These are phyloP conservation scores for Candida rishiriensis DNA, from an alignment of 805 yeast genomes.

Conservation along the genomic window DNA sequence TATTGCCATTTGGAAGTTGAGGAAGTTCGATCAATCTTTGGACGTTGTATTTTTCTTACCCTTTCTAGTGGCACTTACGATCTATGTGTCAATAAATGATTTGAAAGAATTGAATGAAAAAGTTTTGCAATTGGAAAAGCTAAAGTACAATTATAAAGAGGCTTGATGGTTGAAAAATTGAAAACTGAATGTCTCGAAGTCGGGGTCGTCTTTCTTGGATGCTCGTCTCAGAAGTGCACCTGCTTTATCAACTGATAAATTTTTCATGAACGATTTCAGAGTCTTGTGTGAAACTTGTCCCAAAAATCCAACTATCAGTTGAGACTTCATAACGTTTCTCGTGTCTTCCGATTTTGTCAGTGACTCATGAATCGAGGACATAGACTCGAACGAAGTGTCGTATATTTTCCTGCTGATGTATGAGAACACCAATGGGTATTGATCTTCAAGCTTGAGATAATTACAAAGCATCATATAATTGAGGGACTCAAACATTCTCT, in stretches of 20 bases:
- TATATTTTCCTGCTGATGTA: slow-evolving; percentile 20
- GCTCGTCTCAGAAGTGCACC: neutral
- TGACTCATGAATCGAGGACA: slow-evolving; percentile 14
- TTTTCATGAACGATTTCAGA: slow-evolving; percentile 6
- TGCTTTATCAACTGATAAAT: slow-evolving; percentile 2
- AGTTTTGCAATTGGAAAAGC: slow-evolving; percentile 17
- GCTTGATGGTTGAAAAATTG: slow-evolving; percentile 25
- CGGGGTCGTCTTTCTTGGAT: neutral
- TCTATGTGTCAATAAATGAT: slow-evolving; percentile 17
- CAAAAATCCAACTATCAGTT: slow-evolving; percentile 22
- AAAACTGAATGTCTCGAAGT: slow-evolving; percentile 7
- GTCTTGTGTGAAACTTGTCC: slow-evolving; percentile 15
- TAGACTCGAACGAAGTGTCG: slow-evolving; percentile 10
- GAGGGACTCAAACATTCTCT: slow-evolving; percentile 15
- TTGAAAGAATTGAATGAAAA: slow-evolving; percentile 14
- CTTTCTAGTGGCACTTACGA: slow-evolving; percentile 14
- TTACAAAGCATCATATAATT: slow-evolving; percentile 25
- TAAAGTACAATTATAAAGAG: slow-evolving; percentile 28
- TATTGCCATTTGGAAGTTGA: slow-evolving; percentile 9
- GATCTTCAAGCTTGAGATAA: slow-evolving; percentile 18
- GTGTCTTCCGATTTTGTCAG: slow-evolving; percentile 16
- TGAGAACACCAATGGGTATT: slow-evolving; percentile 28
- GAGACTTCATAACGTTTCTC: slow-evolving; percentile 13
- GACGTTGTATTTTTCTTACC: slow-evolving; percentile 28
- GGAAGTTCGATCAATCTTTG: slow-evolving; percentile 1